Conservation (phyloP, 2,329 filamentous ascomycete species). For the Xylaria hypoxylon region DNA sequence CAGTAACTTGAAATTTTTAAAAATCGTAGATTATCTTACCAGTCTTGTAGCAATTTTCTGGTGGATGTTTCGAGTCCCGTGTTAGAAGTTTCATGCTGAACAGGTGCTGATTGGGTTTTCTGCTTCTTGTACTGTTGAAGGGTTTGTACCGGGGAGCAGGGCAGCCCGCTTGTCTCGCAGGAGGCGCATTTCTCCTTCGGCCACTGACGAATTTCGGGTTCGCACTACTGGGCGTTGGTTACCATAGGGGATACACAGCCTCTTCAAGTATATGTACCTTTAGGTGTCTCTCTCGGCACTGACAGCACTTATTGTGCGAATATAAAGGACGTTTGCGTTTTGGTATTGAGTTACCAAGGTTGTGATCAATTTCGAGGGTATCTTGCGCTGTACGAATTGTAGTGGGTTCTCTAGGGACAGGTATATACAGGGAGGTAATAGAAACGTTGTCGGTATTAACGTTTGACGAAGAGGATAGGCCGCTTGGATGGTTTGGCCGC, state of each 20-base stretch:
- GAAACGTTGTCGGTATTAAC: no score
- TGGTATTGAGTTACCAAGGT: not conserved
- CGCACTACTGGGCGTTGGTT: not conserved
- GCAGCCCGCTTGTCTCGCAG: not conserved
- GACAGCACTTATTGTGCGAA: constrained; percentile 2
- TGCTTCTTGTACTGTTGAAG: not conserved
- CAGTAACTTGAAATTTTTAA: not conserved
- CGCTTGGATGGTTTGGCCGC: no score
- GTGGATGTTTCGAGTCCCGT: not conserved
- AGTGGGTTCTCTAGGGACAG: no score
- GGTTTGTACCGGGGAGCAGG: not conserved
- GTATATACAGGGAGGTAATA: no score
- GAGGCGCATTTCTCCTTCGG: not conserved
- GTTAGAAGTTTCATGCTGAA: not conserved
- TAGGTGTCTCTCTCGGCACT: not conserved
- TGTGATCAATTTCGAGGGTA: not conserved
- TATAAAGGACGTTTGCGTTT: constrained; percentile 1
- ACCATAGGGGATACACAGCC: no score
- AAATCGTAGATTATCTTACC: not conserved
- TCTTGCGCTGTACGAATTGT: no score
- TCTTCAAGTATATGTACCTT: not conserved
- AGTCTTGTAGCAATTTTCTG: not conserved
- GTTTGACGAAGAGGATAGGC: no score
- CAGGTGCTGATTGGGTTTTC: not conserved
- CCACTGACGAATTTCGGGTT: not conserved